Evolutionary conservation across 192 early-diverging fungal species (phyloP), one percentile per base, ranked within the genome.

Genomic region (Backusella circina): DNA sequence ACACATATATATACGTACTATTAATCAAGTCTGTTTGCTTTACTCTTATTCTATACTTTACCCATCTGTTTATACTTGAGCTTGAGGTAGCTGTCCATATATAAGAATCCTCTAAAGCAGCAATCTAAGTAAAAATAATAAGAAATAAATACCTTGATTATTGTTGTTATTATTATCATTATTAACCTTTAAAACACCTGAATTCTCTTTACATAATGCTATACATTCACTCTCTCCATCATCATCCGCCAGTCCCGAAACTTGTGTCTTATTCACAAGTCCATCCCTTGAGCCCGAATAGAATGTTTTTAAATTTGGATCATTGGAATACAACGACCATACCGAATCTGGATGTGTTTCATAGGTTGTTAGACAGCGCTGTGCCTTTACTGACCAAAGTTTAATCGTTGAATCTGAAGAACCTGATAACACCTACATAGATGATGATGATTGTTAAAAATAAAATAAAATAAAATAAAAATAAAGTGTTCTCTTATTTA

Each of bases 361-460:
- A 76, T 91, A 98, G 0, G 97, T 98, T 3, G 92, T 90, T 41
- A 98, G 79, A 70, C 96, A 97, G 10, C 95, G 89, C 71, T 94
- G 90, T 38, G 93, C 90, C 30, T 87, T 89, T 31, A 97, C 86
- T 44, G 94, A 95, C 98, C 97, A 99, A 21, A 98, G 86, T 82
- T 99, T 99, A 67, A 98, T 94, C 0, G 97, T 96, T 1, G 94
- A 88, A 82, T 99, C 97, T 3, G 94, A 94, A 0, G 97, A 99
- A 6, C 93, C 95, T 1, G 95, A 96, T 18, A 99, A 83, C 7
- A 97, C 88, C 67, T 90, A 86, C n/a, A n/a, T n/a, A n/a, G n/a
- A n/a, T 38, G 37, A 1, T 38, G 10, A 10, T 38, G 37, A 38
- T 38, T 38, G n/a, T 37, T 37, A 37, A 37, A 30, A 38, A 10